Percentiles rank a stretch among this genome's conserved stretches.
phyloP scores from a whole-genome alignment of 768 basidiomycete species.

The Scleroderma bovista region DNA sequence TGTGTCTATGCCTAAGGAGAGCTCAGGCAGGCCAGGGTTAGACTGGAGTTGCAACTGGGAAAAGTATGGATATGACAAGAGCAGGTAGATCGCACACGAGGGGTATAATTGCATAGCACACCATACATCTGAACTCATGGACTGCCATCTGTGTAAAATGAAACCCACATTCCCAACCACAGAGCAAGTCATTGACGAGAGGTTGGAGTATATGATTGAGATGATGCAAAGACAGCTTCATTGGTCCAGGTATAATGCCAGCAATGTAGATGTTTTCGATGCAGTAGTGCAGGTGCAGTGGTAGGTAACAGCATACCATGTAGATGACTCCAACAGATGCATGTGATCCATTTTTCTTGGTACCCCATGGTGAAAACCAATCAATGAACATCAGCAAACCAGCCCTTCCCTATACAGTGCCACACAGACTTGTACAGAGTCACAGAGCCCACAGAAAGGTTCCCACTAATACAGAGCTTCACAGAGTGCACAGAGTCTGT shows the following conservation, averaged over 20 bases:
- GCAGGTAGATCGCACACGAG: conserved; percentile 35
- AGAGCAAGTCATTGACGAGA: conserved; percentile 32
- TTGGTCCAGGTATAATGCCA: conserved; percentile 32
- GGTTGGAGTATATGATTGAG: conserved; percentile 35
- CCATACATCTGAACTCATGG: conserved; percentile 19
- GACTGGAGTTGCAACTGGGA: no score
- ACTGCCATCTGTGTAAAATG: conserved; percentile 18
- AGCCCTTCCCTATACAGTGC: no score
- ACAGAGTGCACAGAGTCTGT: no score
- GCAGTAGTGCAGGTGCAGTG: conserved; percentile 22
- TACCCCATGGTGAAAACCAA: no score
- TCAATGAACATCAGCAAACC: no score
- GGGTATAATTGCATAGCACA: conserved; percentile 24
- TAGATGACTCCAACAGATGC: conserved; percentile 27
- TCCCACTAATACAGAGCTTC: no score
- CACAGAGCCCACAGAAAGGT: no score
- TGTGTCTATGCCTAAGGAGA: no score
- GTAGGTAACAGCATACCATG: conserved; percentile 34
- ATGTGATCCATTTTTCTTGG: no score
- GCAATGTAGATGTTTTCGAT: conserved; percentile 32
- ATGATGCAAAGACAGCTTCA: conserved; percentile 23
- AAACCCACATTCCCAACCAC: conserved; percentile 30
- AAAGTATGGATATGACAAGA: no score
- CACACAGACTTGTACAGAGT: no score
- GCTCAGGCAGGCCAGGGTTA: no score